A percentile compares a stretch with the other conserved stretches of the same genome.
Evolutionary conservation across 257 asterid species (phyloP).

Genomic region (Buddleja alternifolia): DNA sequence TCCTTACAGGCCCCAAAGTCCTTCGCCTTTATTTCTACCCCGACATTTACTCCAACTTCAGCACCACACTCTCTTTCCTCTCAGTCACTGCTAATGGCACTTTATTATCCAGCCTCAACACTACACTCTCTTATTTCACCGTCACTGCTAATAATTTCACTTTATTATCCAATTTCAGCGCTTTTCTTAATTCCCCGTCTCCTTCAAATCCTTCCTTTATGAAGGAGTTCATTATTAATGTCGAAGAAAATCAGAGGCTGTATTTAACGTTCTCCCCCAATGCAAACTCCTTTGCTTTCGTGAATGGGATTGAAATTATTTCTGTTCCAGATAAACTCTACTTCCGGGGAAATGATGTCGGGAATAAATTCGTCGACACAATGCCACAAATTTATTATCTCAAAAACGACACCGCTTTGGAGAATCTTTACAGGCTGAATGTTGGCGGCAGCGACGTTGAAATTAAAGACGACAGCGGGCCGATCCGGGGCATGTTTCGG

Average conservation of each 20-base stretch:
- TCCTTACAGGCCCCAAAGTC: conserved; percentile 49
- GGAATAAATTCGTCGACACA: no score
- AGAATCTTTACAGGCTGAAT: conserved; percentile 43
- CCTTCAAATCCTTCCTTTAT: not conserved
- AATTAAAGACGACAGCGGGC: conserved; percentile 34
- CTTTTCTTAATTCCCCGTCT: conserved; percentile 9
- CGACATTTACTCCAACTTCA: conserved; percentile 27
- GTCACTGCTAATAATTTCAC: conserved; percentile 46
- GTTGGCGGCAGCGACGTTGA: conserved; percentile 20
- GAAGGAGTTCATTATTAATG: conserved; percentile 33
- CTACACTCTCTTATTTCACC: conserved; percentile 37
- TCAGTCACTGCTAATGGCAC: conserved; percentile 36
- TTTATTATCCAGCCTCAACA: conserved; percentile 42
- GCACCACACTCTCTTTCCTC: conserved; percentile 31
- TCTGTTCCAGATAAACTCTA: conserved; percentile 52
- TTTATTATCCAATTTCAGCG: conserved; percentile 52
- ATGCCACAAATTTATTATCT: no score
- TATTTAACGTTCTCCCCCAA: conserved; percentile 44
- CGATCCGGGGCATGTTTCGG: conserved; percentile 36
- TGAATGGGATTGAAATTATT: conserved; percentile 69
- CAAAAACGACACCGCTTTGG: conserved; percentile 29
- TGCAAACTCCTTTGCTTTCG: conserved; percentile 46
- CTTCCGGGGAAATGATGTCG: conserved; percentile 10
- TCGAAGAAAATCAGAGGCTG: conserved; percentile 25
- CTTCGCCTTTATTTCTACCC: conserved; percentile 65